Percentiles rank a stretch among this genome's conserved stretches.
phyloP scores from a whole-genome alignment of 306 rosid species.

The Dryas octopetala region DNA sequence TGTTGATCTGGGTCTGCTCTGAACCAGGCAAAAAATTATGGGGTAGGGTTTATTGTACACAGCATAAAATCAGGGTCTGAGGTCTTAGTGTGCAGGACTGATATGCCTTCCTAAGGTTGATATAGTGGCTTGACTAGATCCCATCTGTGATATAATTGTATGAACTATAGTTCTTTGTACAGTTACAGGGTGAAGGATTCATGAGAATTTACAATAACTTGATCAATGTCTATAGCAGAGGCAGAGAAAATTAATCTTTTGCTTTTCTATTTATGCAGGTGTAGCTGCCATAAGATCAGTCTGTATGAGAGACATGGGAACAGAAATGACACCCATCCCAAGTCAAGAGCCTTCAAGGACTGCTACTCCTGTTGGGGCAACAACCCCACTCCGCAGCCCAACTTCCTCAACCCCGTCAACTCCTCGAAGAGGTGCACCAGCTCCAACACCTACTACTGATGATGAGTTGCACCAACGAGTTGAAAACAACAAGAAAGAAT shows the following conservation, averaged over 20 bases:
- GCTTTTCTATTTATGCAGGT: conserved; percentile 42
- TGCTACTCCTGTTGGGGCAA: conserved; percentile 81
- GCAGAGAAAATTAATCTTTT: not conserved
- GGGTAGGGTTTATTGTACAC: not conserved
- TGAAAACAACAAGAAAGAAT: conserved; percentile 39
- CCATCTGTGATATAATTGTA: not conserved
- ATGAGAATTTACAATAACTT: not conserved
- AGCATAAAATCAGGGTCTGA: not conserved
- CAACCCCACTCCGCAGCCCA: conserved; percentile 81
- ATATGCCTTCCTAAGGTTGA: no score
- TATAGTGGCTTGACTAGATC: no score
- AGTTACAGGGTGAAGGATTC: not conserved
- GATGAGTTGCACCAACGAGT: conserved; percentile 35
- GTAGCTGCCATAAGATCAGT: conserved; percentile 75
- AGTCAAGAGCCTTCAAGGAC: conserved; percentile 95
- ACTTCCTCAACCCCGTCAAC: conserved; percentile 80
- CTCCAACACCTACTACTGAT: conserved; percentile 56
- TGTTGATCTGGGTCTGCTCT: not conserved
- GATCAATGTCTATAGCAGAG: not conserved
- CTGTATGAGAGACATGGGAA: conserved; percentile 99
- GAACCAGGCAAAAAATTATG: not conserved
- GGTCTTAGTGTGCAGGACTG: not conserved
- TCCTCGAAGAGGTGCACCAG: conserved; percentile 71
- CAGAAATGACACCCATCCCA: conserved; percentile 93
- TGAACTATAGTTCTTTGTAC: not conserved